These are phyloP conservation scores for Fusarium lyarnte DNA, from an alignment of 2,329 filamentous ascomycete species.

Conservation along the genomic window DNA sequence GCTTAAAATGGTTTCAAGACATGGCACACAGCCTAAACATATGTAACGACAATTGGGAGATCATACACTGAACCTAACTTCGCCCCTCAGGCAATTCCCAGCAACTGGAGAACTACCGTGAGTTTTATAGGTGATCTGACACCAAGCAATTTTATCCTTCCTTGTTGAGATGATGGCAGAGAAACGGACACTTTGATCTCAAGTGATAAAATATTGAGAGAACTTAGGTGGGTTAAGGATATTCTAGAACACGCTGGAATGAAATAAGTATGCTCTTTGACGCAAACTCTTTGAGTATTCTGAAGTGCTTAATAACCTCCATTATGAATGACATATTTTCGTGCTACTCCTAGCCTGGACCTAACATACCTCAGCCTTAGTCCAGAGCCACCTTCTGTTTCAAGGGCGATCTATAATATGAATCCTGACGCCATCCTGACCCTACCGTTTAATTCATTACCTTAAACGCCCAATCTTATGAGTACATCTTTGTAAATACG, in stretches of 20 bases:
- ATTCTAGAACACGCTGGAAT: neutral
- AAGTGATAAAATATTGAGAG: neutral
- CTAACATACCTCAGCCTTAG: neutral
- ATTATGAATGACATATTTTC: neutral
- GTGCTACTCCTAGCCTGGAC: neutral
- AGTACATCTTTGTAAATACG: neutral
- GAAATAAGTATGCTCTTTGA: neutral
- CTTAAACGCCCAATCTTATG: constrained; percentile 11
- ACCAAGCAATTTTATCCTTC: neutral
- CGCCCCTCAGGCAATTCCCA: neutral
- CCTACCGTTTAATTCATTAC: neutral
- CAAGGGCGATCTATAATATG: neutral
- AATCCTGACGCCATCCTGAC: constrained; percentile 14
- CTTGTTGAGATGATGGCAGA: neutral
- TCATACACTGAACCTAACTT: neutral
- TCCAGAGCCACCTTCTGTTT: neutral
- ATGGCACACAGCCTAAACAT: neutral
- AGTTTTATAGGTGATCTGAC: neutral
- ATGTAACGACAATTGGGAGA: neutral
- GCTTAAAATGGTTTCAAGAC: neutral
- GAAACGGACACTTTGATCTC: neutral
- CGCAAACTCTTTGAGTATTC: neutral
- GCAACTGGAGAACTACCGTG: neutral
- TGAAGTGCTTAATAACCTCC: neutral
- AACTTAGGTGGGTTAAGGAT: neutral